Percentiles rank a stretch among this genome's conserved stretches.
Conservation (phyloP, 768 basidiomycete genomes). For the Pulveroboletus sp. region DNA sequence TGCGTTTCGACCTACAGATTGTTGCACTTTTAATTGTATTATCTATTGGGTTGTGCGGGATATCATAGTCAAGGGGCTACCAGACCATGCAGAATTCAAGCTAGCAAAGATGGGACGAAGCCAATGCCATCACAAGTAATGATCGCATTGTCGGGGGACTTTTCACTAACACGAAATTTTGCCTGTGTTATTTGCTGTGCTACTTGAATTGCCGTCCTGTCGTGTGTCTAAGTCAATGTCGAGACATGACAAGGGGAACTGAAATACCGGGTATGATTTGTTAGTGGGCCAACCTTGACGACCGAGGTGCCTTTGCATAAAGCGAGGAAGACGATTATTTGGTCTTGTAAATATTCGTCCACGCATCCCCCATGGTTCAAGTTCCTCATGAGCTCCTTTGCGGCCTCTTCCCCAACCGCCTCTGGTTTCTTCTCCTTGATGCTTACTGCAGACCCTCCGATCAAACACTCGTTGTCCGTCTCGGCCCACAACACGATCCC, state of each 20-base stretch:
- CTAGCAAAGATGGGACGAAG: constrained; percentile 32
- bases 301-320: constrained; percentile 63
- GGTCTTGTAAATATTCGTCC: constrained; percentile 71
- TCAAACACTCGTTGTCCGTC: constrained; percentile 60
- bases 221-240: not conserved
- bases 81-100: not conserved
- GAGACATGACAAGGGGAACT: not conserved
- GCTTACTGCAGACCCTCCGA: constrained; percentile 70
- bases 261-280: constrained; percentile 63
- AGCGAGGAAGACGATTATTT: constrained; percentile 76
- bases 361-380: constrained; percentile 67
- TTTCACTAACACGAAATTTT: constrained; percentile 53
- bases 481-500: constrained; percentile 78
- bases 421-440: constrained; percentile 44
- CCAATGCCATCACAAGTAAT: constrained; percentile 68
- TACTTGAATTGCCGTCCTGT: constrained; percentile 68
- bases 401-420: constrained; percentile 59
- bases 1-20: constrained; percentile 5
- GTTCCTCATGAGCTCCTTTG: constrained; percentile 53
- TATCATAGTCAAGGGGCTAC: not conserved
- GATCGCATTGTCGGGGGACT: constrained; percentile 37
- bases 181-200: constrained; percentile 68
- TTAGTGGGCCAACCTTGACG: constrained; percentile 55
- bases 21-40: constrained; percentile 22
- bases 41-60: constrained; percentile 10